Evolutionary conservation across 139 green algal species (phyloP), one percentile per base, ranked within the genome.

Genomic region (Auxenochlorella pyrenoidosa): DNA sequence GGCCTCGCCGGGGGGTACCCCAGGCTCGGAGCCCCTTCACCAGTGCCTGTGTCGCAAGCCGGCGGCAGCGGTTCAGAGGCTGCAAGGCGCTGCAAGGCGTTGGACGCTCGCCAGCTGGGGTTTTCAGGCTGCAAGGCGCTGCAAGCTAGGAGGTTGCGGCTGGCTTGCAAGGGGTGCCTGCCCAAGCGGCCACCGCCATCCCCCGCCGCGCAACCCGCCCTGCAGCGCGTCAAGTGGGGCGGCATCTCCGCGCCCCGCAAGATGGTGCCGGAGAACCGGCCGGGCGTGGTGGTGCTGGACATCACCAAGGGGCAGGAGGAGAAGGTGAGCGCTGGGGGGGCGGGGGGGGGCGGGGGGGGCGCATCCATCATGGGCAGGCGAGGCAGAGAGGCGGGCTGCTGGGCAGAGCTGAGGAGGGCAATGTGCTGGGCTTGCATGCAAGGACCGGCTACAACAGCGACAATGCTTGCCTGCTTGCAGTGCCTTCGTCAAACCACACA

Each of bases 241-340:
- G 81, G 38, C 24, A 87, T 81, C 41, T 65, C 34, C 22, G 88
- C 90, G 15, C 73, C 85, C 16, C 78, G 79, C 21, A 78, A 87
- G 44, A 22, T 82, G 26, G 76, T 72, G 60, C 58, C 84, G 8
- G 63, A 89, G 44, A 88, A 60, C 30, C 78, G 82, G 47, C 66
- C 68, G 2, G 87, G 92, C 30, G 34, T 94, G 59, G 86, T 93
- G 43, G 86, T 87, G 54, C 70, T 75, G 24, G 92, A 94, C 82
- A 81, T 94, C 66, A 89, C 84, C 3, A 79, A 75, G 82, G 73
- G 36, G 28, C 43, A 63, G 75, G 43, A 38, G 21, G 43, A 26
- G 58, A 58, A 41, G 43, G 28, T 65, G 41, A 4, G 63, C 22
- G 63, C 26, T 30, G 59, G 59, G 15, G 54, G 54, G n/a, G n/a